phyloP scores from a whole-genome alignment of 257 asterid genomes.

The Gynochthodes officinalis region DNA sequence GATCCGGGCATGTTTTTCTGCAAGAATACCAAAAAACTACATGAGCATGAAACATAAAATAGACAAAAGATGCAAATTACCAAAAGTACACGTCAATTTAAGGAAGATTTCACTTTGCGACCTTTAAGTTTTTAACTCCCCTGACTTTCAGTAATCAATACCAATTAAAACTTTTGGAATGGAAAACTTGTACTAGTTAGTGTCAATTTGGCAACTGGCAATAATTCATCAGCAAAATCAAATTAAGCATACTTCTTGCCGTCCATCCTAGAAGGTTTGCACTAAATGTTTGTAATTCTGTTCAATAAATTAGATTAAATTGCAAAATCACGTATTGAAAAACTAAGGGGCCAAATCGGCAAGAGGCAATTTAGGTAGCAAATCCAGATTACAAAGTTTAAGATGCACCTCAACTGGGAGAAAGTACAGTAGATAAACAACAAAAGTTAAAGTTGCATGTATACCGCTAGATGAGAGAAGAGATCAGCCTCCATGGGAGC shows the following conservation, averaged over 20 bases:
- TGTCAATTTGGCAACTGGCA: background rate
- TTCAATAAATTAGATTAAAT: background rate
- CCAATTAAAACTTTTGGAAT: background rate
- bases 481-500: too few relatives aligned
- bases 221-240: background rate
- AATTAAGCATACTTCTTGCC: too few relatives aligned
- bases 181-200: background rate
- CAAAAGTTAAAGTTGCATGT: too few relatives aligned
- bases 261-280: background rate
- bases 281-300: background rate
- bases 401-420: background rate
- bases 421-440: too few relatives aligned
- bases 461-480: too few relatives aligned
- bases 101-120: background rate
- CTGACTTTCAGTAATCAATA: background rate
- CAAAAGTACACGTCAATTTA: background rate
- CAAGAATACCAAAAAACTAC: slow-evolving; percentile 1
- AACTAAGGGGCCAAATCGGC: too few relatives aligned
- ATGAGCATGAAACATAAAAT: background rate
- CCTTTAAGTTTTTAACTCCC: background rate
- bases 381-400: background rate
- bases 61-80: background rate
- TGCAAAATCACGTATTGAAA: background rate
- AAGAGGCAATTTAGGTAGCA: background rate
- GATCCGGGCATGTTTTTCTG: slow-evolving; percentile 13